phyloP scores from a whole-genome alignment of 768 basidiomycete species.

The Tremella mesenterica region DNA sequence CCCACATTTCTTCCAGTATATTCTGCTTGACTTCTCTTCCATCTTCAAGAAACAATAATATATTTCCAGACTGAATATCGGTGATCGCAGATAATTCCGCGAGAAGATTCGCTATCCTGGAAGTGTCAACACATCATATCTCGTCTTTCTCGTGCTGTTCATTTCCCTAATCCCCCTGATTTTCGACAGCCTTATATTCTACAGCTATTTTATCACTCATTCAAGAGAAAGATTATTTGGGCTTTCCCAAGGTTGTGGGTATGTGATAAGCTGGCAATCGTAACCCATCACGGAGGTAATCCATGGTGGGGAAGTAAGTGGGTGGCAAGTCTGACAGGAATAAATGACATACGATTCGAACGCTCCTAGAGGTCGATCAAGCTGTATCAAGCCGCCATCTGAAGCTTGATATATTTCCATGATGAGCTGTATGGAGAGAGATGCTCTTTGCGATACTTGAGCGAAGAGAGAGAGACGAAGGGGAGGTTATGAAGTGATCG shows the following conservation, averaged over 20 bases:
- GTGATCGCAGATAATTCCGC: background rate
- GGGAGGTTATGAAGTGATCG: no score
- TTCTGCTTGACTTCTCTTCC: slow-evolving; percentile 24
- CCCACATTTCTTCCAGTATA: slow-evolving; percentile 24
- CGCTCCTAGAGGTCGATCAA: slow-evolving; percentile 15
- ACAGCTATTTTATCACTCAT: no score
- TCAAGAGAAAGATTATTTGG: no score
- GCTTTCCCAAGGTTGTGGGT: background rate
- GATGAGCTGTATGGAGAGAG: background rate
- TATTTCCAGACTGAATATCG: slow-evolving; percentile 12
- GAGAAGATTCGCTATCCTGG: slow-evolving; percentile 8
- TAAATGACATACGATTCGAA: slow-evolving; percentile 31
- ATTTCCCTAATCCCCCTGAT: no score
- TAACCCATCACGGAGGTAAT: no score
- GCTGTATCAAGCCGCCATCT: slow-evolving; percentile 19
- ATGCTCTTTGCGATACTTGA: no score
- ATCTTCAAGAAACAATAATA: slow-evolving; percentile 32
- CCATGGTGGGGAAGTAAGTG: background rate
- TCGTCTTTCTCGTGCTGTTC: no score
- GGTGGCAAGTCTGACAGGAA: slow-evolving; percentile 5
- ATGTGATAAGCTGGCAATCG: no score
- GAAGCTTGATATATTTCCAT: slow-evolving; percentile 31
- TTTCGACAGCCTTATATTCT: no score
- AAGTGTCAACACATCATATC: background rate
- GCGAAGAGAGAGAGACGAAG: no score